Evolutionary conservation across 345 rosid species (phyloP), one percentile per base, ranked within the genome.

Genomic region (Crucihimalaya himalaica): DNA sequence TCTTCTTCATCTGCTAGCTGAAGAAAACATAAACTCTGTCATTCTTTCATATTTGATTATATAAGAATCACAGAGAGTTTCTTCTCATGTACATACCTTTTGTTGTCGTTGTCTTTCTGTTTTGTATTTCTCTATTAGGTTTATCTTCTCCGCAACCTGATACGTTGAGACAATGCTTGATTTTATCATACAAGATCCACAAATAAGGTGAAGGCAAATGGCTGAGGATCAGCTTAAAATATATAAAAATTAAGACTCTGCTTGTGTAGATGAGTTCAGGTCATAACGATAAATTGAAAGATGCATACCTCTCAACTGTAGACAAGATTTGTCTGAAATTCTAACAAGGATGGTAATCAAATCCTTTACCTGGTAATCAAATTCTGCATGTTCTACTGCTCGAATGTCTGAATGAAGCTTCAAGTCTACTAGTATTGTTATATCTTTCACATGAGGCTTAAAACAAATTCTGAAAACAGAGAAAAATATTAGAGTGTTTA

Each of bases 1-100:
- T 95, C 96, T 74, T 88, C 96, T 73, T 86, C 99, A 80, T 92
- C 96, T 35, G 76, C 96, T 78, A 89, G 10, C 98, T 91, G 47
- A 63, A 77, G n/a, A n/a, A n/a, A n/a, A n/a, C n/a, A n/a, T n/a
- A n/a, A n/a, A n/a, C n/a, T n/a, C n/a, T n/a, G n/a, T n/a, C n/a
- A n/a, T n/a, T n/a, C n/a, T n/a, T n/a, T n/a, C n/a, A n/a, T n/a
- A n/a, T n/a, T n/a, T n/a, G n/a, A n/a, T n/a, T n/a, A n/a, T n/a
- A n/a, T n/a, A n/a, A n/a, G n/a, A n/a, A n/a, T n/a, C n/a, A n/a
- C n/a, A n/a, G n/a, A n/a, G n/a, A n/a, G n/a, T n/a, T n/a, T n/a
- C n/a, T n/a, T n/a, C n/a, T n/a, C n/a, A n/a, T n/a, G n/a, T n/a
- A n/a, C n/a, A n/a, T n/a, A n/a, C n/a, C n/a, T n/a, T n/a, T n/a